Evolutionary conservation across 768 basidiomycete genomes (phyloP), one percentile per base, ranked within the genome.

Genomic region (Mycena sanguinolenta): DNA sequence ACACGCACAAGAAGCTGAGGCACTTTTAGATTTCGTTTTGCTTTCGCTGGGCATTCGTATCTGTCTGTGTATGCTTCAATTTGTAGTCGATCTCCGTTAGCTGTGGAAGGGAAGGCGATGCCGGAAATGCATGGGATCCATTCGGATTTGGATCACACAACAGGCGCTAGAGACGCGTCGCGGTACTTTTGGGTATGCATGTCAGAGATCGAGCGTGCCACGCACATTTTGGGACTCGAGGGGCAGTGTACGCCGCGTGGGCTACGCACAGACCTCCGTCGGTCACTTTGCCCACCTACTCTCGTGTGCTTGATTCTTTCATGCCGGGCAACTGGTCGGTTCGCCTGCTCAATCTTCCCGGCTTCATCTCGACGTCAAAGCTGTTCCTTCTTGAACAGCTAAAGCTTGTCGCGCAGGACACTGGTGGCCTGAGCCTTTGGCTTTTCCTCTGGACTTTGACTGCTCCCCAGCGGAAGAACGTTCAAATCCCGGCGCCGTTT

Each of bases 91-190:
- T 50, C 19, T 58, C 34, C 60, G 63, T 50, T 23, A 17, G 69
- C 61, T 23, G 57, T 63, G 70, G 70, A 71, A 71, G 61, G 70
- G 70, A 71, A 71, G 70, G 65, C 70, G 57, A 71, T 53, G 70
- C 70, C 70, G 70, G 70, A 71, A 71, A 71, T 67, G 70, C 70
- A 67, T 54, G 70, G 70, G 49, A 67, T 71, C 57, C 59, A 6
- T 9, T 61, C 23, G 65, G 65, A 42, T 10, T 7, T 52, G 60
- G 6, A 53, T 58, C 65, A 23, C 70, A 50, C 60, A 59, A 71
- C 65, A 57, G 65, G 57, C 70, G 58, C 70, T 30, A 71, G 70
- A 71, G 70, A 71, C 70, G 70, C 54, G 70, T 71, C 70, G 70
- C 70, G 70, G 70, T 39, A 58, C 23, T 67, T 65, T 71, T 67